These are phyloP conservation scores for Papiliotrema laurentii DNA, from an alignment of 1,284 basidiomycete species.

Conservation along the genomic window DNA sequence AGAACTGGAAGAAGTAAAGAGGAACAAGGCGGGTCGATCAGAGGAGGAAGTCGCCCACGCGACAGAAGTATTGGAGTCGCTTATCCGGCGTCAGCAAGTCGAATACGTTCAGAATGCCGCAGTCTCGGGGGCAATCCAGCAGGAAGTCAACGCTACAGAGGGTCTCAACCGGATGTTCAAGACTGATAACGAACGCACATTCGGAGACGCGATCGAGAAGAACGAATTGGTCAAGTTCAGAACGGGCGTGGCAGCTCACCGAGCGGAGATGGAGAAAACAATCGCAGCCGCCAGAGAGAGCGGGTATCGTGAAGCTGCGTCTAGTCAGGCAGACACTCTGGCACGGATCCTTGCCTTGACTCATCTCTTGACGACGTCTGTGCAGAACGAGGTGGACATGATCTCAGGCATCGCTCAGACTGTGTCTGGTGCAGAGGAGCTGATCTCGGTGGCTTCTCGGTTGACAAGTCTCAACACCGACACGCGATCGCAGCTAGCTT, in stretches of 20 bases:
- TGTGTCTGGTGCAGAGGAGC: neutral
- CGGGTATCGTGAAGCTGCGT: constrained; percentile 61
- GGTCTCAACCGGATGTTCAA: constrained; percentile 80
- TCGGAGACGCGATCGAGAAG: constrained; percentile 65
- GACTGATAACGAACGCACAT: constrained; percentile 70
- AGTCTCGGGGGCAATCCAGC: constrained; percentile 59
- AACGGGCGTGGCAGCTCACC: constrained; percentile 62
- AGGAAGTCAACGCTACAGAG: constrained; percentile 67
- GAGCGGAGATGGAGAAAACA: constrained; percentile 66
- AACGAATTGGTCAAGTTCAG: constrained; percentile 65
- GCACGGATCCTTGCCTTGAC: constrained; percentile 45
- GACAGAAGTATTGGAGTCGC: constrained; percentile 61
- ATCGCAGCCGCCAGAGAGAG: constrained; percentile 67
- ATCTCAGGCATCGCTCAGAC: neutral
- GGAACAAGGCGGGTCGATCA: constrained; percentile 52
- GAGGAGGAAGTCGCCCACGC: constrained; percentile 56
- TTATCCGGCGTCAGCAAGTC: constrained; percentile 69
- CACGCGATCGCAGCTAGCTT: constrained; percentile 8
- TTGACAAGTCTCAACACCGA: constrained; percentile 9
- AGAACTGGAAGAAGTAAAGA: constrained; percentile 63
- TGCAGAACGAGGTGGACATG: constrained; percentile 5
- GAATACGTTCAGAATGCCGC: constrained; percentile 59
- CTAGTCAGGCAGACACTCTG: constrained; percentile 62
- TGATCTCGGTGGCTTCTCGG: constrained; percentile 8
- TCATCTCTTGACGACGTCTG: constrained; percentile 7